These are phyloP conservation scores for Mycena metata DNA, from an alignment of 768 basidiomycete genomes.

Conservation along the genomic window DNA sequence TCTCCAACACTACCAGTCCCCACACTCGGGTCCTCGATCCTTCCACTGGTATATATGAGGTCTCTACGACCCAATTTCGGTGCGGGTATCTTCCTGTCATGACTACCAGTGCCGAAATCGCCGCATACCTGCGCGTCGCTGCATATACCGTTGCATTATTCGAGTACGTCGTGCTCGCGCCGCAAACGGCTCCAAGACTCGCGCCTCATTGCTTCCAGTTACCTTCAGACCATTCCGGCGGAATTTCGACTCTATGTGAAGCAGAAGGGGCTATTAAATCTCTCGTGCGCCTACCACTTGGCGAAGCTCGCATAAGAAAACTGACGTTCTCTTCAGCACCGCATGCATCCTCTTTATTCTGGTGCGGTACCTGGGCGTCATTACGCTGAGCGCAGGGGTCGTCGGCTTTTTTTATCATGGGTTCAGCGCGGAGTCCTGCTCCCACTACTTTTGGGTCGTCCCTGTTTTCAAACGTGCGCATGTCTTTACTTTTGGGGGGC, in stretches of 20 bases:
- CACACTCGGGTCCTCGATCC: too few relatives aligned
- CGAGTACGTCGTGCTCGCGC: not conserved
- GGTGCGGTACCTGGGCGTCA: conserved; percentile 30
- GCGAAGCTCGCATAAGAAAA: too few relatives aligned
- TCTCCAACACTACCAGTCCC: too few relatives aligned
- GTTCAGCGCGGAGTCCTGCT: conserved; percentile 7
- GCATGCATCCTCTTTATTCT: conserved; percentile 23
- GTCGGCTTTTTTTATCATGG: conserved; percentile 30
- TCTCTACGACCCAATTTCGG: too few relatives aligned
- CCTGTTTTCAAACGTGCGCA: conserved; percentile 25
- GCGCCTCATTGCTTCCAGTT: not conserved
- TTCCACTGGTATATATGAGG: too few relatives aligned
- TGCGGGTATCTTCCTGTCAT: not conserved
- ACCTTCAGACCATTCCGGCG: conserved; percentile 15
- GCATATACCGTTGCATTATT: conserved; percentile 15
- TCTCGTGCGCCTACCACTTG: conserved; percentile 7
- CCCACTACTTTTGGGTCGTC: conserved; percentile 17
- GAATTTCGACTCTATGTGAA: conserved; percentile 20
- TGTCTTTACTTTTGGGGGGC: too few relatives aligned
- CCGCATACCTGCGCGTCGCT: conserved; percentile 16
- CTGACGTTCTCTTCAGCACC: not conserved
- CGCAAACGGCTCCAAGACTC: not conserved
- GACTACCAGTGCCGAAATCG: conserved; percentile 6
- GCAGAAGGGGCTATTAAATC: conserved; percentile 3
- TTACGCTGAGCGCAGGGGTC: not conserved